These are phyloP conservation scores for Neofusicoccum cordaticola DNA, from an alignment of 2,329 filamentous ascomycete species.

Conservation along the genomic window DNA sequence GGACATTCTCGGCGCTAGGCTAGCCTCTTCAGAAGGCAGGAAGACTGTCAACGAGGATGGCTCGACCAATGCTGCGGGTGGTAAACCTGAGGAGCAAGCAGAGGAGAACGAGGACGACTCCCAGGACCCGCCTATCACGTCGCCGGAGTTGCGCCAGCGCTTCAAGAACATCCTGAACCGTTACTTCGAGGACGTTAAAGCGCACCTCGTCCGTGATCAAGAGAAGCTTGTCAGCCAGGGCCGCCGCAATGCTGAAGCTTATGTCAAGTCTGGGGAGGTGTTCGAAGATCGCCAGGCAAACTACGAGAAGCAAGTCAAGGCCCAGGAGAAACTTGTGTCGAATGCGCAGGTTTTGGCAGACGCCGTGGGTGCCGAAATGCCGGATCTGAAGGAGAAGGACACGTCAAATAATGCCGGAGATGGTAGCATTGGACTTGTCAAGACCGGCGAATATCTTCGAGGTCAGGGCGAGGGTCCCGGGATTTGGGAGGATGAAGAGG, in stretches of 20 bases:
- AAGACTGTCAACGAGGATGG: slow-evolving; percentile 83
- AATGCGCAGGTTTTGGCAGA: slow-evolving; percentile 93
- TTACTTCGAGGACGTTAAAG: slow-evolving; percentile 91
- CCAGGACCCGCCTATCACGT: slow-evolving; percentile 71
- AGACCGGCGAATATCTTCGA: slow-evolving; percentile 87
- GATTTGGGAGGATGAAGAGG: slow-evolving; percentile 98
- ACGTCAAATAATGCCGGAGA: slow-evolving; percentile 63
- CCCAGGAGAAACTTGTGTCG: slow-evolving; percentile 82
- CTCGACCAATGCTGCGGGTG: slow-evolving; percentile 51
- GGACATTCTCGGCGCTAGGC: slow-evolving; percentile 84
- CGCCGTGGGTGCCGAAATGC: slow-evolving; percentile 86
- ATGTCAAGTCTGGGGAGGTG: slow-evolving; percentile 96
- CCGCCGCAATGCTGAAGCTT: slow-evolving; percentile 93
- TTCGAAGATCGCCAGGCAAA: slow-evolving; percentile 96
- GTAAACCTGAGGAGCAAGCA: slow-evolving; percentile 51
- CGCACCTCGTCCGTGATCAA: slow-evolving; percentile 85
- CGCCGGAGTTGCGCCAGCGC: slow-evolving; percentile 74
- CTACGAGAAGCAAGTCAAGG: slow-evolving; percentile 90
- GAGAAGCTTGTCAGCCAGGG: slow-evolving; percentile 83
- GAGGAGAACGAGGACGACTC: slow-evolving; percentile 53
- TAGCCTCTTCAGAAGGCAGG: slow-evolving; percentile 69
- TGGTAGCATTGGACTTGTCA: slow-evolving; percentile 86
- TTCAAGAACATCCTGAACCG: slow-evolving; percentile 82
- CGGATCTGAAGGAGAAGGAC: slow-evolving; percentile 82
- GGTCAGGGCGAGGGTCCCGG: slow-evolving; percentile 87